Evolutionary conservation across 208 protist genomes (phyloP).

Genomic region (Trypanosoma brucei): DNA sequence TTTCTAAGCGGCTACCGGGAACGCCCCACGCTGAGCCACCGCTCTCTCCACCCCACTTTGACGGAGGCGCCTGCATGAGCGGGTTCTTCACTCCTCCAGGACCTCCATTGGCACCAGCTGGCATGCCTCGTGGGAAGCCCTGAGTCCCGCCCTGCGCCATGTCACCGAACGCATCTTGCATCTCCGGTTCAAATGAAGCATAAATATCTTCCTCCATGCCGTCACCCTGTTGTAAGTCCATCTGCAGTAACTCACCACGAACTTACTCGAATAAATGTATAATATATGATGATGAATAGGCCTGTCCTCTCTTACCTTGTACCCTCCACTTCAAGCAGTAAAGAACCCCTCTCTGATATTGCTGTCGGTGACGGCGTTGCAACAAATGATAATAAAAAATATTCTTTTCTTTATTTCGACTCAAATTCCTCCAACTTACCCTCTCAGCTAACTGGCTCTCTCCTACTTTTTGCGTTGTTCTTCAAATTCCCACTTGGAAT

Average conservation of each 20-base stretch:
- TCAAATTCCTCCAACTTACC: too few relatives aligned
- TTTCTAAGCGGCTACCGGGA: slow-evolving; percentile 57
- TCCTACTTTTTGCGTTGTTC: too few relatives aligned
- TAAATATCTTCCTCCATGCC: slow-evolving; percentile 67
- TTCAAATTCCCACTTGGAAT: too few relatives aligned
- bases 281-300: too few relatives aligned
- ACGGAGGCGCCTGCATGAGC: slow-evolving; percentile 72
- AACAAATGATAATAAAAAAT: too few relatives aligned
- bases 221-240: slow-evolving; percentile 2
- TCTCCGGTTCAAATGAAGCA: slow-evolving; percentile 63
- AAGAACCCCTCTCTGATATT: too few relatives aligned
- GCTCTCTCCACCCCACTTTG: slow-evolving; percentile 66
- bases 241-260: background rate
- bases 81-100: slow-evolving; percentile 36
- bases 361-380: too few relatives aligned
- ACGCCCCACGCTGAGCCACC: slow-evolving; percentile 67
- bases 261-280: background rate
- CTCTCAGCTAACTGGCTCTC: too few relatives aligned
- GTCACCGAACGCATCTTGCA: slow-evolving; percentile 16
- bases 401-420: too few relatives aligned
- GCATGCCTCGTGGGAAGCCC: background rate
- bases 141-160: slow-evolving; percentile 12
- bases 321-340: too few relatives aligned
- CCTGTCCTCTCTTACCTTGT: too few relatives aligned
- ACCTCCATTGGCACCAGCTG: slow-evolving; percentile 3